Evolutionary conservation across 192 early-diverging fungal genomes (phyloP), one percentile per base, ranked within the genome.

Genomic region (Backusella circina): DNA sequence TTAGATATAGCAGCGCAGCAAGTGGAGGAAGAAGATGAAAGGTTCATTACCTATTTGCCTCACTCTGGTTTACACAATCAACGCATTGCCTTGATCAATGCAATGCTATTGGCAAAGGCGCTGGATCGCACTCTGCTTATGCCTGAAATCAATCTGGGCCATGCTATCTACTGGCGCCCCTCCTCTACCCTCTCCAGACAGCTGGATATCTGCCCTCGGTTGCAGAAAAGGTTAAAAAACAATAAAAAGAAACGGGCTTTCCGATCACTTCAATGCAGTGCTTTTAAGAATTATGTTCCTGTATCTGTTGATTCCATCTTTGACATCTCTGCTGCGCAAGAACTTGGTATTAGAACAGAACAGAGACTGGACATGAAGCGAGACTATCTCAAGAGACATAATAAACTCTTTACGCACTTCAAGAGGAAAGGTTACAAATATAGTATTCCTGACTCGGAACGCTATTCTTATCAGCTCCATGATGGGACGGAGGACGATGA

Each of bases 51-150:
- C 15, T 88, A 77, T 51, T 57, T 86, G 12, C 87, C 87, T 0
- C 87, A 88, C 16, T 85, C 83, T 30, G 85, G 87, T 15, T 83
- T 88, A 51, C 85, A 88, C 39, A 88, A 88, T 75, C 87, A 88
- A 70, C 74, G 83, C 0, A 73, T 83, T 15, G 80, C 85, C 23
- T 79, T 88, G 13, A 77, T 84, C 41, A 86, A 88, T 51, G 84
- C 83, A 3, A 38, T 83, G 15, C 12, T 84, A 12, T 30, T 88
- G 18, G 85, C 87, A 6, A 73, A 79, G 21, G 71, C 71, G 1
- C 68, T 86, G 65, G 84, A 86, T 66, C 65, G 85, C 21, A 88
- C 84, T 10, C 71, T 88, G 57, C 85, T 86, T 68, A 80, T 88
- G 65, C 87, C 87, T 18, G 75, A 73, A 26, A 26, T 73, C n/a